Evolutionary conservation across 129 eudicot species (phyloP), one percentile per base, ranked within the genome.

Genomic region (Erigeron canadensis): DNA sequence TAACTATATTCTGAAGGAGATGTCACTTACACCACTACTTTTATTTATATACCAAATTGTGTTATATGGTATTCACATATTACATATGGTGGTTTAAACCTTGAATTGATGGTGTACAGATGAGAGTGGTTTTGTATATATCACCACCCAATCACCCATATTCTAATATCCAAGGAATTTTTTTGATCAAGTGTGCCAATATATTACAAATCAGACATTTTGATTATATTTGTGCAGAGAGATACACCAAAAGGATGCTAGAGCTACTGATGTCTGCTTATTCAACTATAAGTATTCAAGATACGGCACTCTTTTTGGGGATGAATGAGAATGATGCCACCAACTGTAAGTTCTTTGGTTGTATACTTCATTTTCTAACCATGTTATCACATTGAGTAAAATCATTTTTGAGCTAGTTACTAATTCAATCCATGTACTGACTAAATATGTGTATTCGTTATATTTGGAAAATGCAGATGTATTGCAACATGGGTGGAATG

Each of bases 231-330:
- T 41, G 10, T 82, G 81, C 87, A 93, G 97, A 89, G 44, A 75
- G 72, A 53, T 94, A 94, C 83, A 94, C 90, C 0, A 81, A 76
- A 70, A 85, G 91, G 83, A 89, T 94, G 92, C 87, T 94, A 67
- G 86, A 85, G 39, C 84, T 94, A 69, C 79, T 94, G 78, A 77
- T 75, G 71, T 84, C 90, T 58, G 96, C 98, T 43, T 94, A 94
- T 80, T 89, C 97, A 64, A 94, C 96, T 43, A 94, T 94, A 73
- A 84, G 96, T 84, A 82, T 84, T 60, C 90, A 94, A 77, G 95
- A 94, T 47, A 45, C 93, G 0, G 92, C 98, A 7, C 86, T 85
- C 60, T 89, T 89, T 73, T 79, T 89, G 56, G 98, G 98, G 72
- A 87, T 94, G 98, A 87, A 68, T 39, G 95, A 89, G 77, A 87